Base-by-base conservation (phyloP, 1,284 basidiomycete genomes). In the Neolentinus lepideus region DNA sequence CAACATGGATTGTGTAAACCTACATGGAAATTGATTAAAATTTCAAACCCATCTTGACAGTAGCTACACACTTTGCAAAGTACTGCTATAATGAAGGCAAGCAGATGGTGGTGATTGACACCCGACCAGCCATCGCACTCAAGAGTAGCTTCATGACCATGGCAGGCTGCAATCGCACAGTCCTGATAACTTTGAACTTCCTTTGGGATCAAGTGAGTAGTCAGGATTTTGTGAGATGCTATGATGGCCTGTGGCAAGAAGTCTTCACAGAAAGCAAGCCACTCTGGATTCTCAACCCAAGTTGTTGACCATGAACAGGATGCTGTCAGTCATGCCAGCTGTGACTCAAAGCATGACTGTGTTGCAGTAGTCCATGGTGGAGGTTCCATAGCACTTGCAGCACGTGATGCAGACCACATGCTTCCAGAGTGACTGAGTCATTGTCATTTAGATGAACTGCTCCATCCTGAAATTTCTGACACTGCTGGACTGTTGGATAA, bases 221-320 rank as follows among this genome's bases (percentile, higher is more conserved):
- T 61, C 19, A 69, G 58, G 16, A 53, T 52, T 33, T 61, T 59
- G 3, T 60, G 62, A 24, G 59, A 60, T 6, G 57, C 56, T 2
- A 26, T 21, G 9, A 50, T 54, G 19, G 62, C 66, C 6, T 12
- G 35, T 2, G 66, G 64, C 38, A 68, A 14, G 53, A 67, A 70
- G 16, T 62, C 55, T 2, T 61, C 55, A 51, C 56, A 54, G 47
- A 71, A 64, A 10, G 33, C 16, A 19, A 60, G n/a, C 58, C 61
- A 66, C 31, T 64, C 62, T 1, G 63, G 62, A 55, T 72, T 69
- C 16, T 73, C 64, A 35, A 71, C 62, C 69, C 68, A 71, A 9
- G 61, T 60, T 11, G 70, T 57, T 22, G 69, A 60, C 22, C 70
- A 60, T 0, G 63, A 63, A 21, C 59, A 59, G 2, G 69, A 66